Percentiles rank a stretch among this genome's conserved stretches.
phyloP scores from a whole-genome alignment of 768 basidiomycete species.

The Rickenella mellea region DNA sequence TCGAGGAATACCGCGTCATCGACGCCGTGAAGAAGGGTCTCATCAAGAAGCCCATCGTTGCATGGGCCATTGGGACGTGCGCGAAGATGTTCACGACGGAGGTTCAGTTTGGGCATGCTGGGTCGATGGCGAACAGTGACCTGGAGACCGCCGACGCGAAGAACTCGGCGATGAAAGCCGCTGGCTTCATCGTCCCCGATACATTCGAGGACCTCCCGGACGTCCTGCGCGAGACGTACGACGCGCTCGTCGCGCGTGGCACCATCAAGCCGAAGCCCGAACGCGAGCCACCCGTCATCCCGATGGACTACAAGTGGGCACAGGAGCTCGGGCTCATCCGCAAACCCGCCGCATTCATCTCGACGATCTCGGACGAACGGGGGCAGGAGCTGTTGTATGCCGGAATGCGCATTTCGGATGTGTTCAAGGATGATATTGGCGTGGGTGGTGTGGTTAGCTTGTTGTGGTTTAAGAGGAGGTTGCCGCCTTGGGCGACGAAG shows the following conservation, averaged over 20 bases:
- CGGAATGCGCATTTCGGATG: constrained; percentile 97
- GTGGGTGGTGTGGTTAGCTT: constrained; percentile 93
- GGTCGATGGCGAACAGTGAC: constrained; percentile 95
- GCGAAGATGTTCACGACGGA: constrained; percentile 99
- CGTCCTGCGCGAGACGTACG: constrained; percentile 79
- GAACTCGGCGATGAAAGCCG: constrained; percentile 89
- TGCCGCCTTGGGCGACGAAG: constrained; percentile 91
- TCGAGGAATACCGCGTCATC: constrained; percentile 98
- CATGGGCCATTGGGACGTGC: constrained; percentile 99
- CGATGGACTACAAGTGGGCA: constrained; percentile 99
- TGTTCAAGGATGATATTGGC: constrained; percentile 96
- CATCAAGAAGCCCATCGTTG: constrained; percentile 98
- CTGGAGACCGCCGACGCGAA: constrained; percentile 97
- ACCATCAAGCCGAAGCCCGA: constrained; percentile 63
- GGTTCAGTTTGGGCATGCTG: constrained; percentile 99
- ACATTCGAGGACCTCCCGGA: constrained; percentile 95
- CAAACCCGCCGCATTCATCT: constrained; percentile 98
- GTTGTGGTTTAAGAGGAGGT: constrained; percentile 95
- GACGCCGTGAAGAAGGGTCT: constrained; percentile 88
- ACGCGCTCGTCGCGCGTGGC: constrained; percentile 64
- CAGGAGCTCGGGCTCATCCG: constrained; percentile 97
- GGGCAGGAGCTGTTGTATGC: constrained; percentile 98
- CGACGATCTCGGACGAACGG: constrained; percentile 98
- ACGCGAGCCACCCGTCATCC: constrained; percentile 87
- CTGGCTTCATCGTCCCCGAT: constrained; percentile 93